phyloP scores from a whole-genome alignment of 805 yeast genomes.

The Middelhovenomyces tepae region DNA sequence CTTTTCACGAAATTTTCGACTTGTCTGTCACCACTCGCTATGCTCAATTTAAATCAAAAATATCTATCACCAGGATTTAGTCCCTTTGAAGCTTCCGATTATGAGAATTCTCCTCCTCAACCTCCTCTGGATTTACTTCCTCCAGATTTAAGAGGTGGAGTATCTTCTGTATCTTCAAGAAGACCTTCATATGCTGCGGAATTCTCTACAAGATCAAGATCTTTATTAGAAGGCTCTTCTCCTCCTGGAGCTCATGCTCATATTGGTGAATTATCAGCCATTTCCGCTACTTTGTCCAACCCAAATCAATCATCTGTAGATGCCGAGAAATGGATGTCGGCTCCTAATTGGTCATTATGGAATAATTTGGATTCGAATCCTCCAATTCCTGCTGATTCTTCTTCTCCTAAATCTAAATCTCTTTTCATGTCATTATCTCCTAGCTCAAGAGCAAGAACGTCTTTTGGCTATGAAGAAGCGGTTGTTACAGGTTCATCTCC shows the following conservation, averaged over 20 bases:
- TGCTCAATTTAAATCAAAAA: no score
- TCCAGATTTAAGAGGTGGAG: conserved; percentile 35
- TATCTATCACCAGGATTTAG: no score
- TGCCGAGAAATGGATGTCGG: conserved; percentile 8
- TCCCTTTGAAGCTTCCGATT: not conserved
- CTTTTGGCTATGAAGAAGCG: no score
- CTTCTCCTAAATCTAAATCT: no score
- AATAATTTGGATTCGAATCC: no score
- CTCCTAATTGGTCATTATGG: no score
- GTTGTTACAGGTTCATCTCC: no score
- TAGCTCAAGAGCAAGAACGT: no score
- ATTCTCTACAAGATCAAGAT: conserved; percentile 30
- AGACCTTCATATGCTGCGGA: conserved; percentile 65
- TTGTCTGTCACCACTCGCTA: no score
- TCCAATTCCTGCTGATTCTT: no score
- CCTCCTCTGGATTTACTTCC: conserved; percentile 12
- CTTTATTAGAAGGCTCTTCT: conserved; percentile 7
- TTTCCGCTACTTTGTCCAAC: conserved; percentile 4
- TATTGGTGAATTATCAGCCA: conserved; percentile 1
- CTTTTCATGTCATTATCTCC: no score
- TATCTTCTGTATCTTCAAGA: conserved; percentile 48
- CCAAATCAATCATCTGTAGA: conserved; percentile 6
- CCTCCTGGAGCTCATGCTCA: conserved; percentile 6
- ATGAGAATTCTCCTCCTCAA: conserved; percentile 2
- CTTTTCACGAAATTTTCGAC: no score